phyloP scores from a whole-genome alignment of 768 basidiomycete genomes.

The Termitomyces sp. region DNA sequence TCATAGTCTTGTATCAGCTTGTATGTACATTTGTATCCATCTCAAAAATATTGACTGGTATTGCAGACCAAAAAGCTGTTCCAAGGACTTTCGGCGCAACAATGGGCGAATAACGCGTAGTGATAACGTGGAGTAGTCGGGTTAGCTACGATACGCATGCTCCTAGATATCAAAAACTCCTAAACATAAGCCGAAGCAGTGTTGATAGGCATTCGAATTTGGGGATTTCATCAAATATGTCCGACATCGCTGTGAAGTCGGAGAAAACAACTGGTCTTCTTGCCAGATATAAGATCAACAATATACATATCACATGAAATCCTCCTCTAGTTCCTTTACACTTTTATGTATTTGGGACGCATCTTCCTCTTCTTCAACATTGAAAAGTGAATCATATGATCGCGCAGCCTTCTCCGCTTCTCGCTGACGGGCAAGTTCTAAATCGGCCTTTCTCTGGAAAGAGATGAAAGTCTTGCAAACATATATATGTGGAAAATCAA shows the following conservation, averaged over 20 bases:
- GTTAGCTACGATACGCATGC: neutral
- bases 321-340: slow-evolving; percentile 76
- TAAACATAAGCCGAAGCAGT: neutral
- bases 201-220: neutral
- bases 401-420: slow-evolving; percentile 84
- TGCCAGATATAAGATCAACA: neutral
- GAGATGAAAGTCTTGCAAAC: neutral
- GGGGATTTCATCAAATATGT: no score
- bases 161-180: neutral
- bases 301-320: slow-evolving; percentile 65
- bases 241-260: neutral
- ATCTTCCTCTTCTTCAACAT: slow-evolving; percentile 59
- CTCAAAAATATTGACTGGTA: neutral
- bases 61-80: neutral
- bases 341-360: slow-evolving; percentile 40
- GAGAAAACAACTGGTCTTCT: neutral
- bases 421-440: slow-evolving; percentile 65
- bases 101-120: neutral
- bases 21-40: neutral
- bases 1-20: neutral
- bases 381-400: slow-evolving; percentile 82
- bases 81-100: neutral
- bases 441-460: slow-evolving; percentile 71
- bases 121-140: neutral
- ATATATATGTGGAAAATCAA: neutral